These are phyloP conservation scores for Stipa capillata DNA, from an alignment of 176 grass and related monocot genomes.

Conservation along the genomic window DNA sequence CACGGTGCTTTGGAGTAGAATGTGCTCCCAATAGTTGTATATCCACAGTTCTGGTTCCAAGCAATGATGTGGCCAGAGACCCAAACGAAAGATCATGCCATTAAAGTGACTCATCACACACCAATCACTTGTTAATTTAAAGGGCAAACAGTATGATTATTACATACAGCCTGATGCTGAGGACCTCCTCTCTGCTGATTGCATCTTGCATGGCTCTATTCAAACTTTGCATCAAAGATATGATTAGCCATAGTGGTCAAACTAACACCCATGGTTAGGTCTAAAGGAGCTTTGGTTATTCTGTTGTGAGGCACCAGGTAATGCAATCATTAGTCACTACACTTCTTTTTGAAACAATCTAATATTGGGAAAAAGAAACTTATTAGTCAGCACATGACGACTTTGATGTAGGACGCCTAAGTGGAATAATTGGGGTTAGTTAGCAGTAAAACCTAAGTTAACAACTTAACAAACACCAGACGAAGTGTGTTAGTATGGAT, in stretches of 20 bases:
- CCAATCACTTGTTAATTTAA: slow-evolving; percentile 17
- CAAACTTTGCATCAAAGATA: not conserved
- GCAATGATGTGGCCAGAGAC: slow-evolving; percentile 18
- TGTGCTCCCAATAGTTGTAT: not conserved
- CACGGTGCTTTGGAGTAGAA: not conserved
- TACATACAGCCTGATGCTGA: not conserved
- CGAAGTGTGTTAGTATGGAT: not conserved
- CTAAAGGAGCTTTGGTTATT: slow-evolving; percentile 22
- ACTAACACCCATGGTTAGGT: slow-evolving; percentile 9
- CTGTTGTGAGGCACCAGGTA: not conserved
- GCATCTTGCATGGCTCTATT: slow-evolving; percentile 15
- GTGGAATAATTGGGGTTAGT: too few relatives aligned
- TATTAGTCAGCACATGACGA: not conserved
- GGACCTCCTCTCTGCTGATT: not conserved
- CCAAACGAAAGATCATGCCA: not conserved
- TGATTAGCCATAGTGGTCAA: slow-evolving; percentile 27
- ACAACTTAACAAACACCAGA: not conserved
- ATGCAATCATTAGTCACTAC: slow-evolving; percentile 22
- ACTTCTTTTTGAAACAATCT: not conserved
- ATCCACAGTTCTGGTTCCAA: not conserved
- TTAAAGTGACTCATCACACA: slow-evolving; percentile 1
- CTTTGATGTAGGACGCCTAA: not conserved
- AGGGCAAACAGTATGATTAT: not conserved
- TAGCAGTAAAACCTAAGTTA: not conserved
- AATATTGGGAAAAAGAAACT: not conserved